Evolutionary conservation across 2,329 filamentous ascomycete genomes (phyloP).

Genomic region (Alternaria conjuncta): DNA sequence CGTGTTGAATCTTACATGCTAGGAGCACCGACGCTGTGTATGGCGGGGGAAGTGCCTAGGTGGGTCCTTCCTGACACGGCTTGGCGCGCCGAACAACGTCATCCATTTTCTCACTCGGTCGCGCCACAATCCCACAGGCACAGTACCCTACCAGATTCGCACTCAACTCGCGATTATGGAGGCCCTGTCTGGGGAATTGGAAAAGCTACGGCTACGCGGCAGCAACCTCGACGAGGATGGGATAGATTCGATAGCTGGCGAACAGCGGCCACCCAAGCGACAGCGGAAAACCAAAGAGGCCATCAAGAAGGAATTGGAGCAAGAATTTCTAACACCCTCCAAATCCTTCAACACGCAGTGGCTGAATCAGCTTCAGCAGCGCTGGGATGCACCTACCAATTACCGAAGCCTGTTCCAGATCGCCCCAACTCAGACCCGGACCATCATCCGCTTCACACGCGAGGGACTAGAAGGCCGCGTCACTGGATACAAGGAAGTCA

Average conservation of each 20-base stretch:
- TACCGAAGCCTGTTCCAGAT: constrained; percentile 85
- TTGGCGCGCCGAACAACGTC: constrained; percentile 27
- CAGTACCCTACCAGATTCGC: constrained; percentile 4
- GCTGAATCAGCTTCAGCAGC: constrained; percentile 87
- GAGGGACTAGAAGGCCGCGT: constrained; percentile 92
- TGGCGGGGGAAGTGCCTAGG: neutral
- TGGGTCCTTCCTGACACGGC: constrained; percentile 15
- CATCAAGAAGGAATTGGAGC: constrained; percentile 74
- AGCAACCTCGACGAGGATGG: constrained; percentile 25
- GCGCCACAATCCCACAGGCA: constrained; percentile 16
- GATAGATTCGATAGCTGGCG: constrained; percentile 67
- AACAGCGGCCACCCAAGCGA: constrained; percentile 60
- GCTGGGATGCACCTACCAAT: constrained; percentile 83
- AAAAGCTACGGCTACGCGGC: constrained; percentile 57
- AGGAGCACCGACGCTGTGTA: neutral
- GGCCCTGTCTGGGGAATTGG: constrained; percentile 57
- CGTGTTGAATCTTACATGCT: neutral
- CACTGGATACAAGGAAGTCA: constrained; percentile 92
- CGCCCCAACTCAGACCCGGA: constrained; percentile 89
- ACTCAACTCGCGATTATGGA: constrained; percentile 36
- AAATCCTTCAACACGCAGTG: constrained; percentile 80
- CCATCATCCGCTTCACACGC: constrained; percentile 89
- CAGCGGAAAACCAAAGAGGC: constrained; percentile 63
- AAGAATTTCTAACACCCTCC: constrained; percentile 79
- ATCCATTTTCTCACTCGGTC: constrained; percentile 20